These are phyloP conservation scores for Trametes elegans DNA, from an alignment of 768 basidiomycete genomes.

Conservation along the genomic window DNA sequence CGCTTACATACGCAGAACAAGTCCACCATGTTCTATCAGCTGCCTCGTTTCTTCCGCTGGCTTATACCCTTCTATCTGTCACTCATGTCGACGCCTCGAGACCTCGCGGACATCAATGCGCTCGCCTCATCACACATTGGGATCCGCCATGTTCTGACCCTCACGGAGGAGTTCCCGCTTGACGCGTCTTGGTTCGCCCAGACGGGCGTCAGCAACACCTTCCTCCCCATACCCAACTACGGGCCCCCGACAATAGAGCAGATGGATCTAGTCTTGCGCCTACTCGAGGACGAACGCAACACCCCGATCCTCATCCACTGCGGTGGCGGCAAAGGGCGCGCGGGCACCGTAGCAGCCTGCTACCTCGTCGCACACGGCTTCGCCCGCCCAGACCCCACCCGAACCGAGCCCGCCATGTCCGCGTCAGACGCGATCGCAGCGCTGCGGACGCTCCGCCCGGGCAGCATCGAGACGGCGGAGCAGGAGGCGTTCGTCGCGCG, in stretches of 20 bases:
- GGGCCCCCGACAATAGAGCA: constrained; percentile 57
- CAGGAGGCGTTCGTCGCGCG: constrained; percentile 59
- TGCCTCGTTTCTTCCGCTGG: constrained; percentile 65
- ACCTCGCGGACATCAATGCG: constrained; percentile 46
- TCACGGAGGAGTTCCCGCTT: constrained; percentile 58
- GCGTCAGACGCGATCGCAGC: constrained; percentile 46
- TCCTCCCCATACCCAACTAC: constrained; percentile 53
- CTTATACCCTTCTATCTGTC: constrained; percentile 57
- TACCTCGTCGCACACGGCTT: constrained; percentile 60
- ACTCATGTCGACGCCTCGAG: constrained; percentile 57
- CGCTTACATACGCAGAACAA: neutral
- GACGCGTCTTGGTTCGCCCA: constrained; percentile 44
- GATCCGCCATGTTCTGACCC: constrained; percentile 55
- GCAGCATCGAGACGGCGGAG: constrained; percentile 53
- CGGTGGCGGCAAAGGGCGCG: constrained; percentile 61
- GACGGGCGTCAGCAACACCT: constrained; percentile 46
- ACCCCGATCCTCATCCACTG: constrained; percentile 56
- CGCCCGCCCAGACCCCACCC: constrained; percentile 36
- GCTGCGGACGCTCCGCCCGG: constrained; percentile 51
- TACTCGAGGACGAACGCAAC: constrained; percentile 44
- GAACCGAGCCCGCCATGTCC: constrained; percentile 46
- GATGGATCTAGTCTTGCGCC: constrained; percentile 52
- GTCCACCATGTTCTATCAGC: constrained; percentile 34
- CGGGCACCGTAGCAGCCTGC: constrained; percentile 60
- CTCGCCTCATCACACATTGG: constrained; percentile 48